Conservation (phyloP, 2,329 filamentous ascomycete species). For the Sclerotinia spermophila region DNA sequence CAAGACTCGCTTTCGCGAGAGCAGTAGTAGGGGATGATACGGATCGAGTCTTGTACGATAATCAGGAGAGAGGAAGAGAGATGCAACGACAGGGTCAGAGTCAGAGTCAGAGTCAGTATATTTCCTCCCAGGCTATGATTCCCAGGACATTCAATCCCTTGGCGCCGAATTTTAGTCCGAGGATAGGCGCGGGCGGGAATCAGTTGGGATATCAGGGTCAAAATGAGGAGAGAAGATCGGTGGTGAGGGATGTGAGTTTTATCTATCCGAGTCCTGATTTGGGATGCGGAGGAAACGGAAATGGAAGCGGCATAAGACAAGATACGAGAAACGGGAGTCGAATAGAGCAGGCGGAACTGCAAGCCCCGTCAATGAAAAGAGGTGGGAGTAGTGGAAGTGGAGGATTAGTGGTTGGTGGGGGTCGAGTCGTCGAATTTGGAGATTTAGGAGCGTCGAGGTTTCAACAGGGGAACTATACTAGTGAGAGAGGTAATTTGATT, state of each 20-base stretch:
- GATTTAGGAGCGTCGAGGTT: conserved; percentile 19
- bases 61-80: not conserved
- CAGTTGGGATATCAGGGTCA: not conserved
- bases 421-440: conserved; percentile 30
- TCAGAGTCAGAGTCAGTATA: not conserved
- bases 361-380: conserved; percentile 20
- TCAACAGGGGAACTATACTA: not conserved
- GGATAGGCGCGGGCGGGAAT: not conserved
- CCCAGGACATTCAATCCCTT: not conserved
- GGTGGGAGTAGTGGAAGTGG: conserved; percentile 22
- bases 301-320: too few relatives aligned
- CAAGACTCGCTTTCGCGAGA: conserved; percentile 25
- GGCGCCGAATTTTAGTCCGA: conserved; percentile 9
- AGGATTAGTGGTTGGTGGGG: conserved; percentile 21
- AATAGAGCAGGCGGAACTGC: not conserved
- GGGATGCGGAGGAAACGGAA: not conserved
- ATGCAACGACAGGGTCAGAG: not conserved
- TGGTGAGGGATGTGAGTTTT: not conserved
- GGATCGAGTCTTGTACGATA: not conserved
- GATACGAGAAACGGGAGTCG: not conserved
- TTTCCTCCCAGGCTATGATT: not conserved
- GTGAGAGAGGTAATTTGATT: not conserved
- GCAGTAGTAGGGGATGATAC: not conserved
- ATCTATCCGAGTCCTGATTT: conserved; percentile 4
- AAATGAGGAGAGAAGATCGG: not conserved